phyloP scores from a whole-genome alignment of 768 basidiomycete genomes.

The Lactarius akahatsu region DNA sequence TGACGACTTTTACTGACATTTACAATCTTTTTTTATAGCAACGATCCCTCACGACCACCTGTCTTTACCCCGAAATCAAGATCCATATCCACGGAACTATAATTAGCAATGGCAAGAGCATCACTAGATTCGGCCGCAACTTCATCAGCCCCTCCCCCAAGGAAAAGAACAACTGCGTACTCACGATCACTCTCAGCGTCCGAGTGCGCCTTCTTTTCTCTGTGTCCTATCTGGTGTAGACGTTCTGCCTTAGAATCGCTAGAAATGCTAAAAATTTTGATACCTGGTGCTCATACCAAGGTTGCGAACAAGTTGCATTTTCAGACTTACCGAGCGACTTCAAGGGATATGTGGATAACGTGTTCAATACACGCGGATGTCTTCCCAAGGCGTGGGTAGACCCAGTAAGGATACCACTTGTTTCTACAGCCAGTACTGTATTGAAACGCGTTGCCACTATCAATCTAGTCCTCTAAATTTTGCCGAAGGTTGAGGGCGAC shows the following conservation, averaged over 20 bases:
- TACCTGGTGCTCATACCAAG: conserved; percentile 50
- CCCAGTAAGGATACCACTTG: conserved; percentile 35
- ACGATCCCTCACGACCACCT: conserved; percentile 8
- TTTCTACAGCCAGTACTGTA: background rate
- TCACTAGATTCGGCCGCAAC: conserved; percentile 21
- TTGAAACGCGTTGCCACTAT: background rate
- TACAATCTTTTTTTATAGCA: conserved; percentile 17
- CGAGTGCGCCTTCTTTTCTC: conserved; percentile 8
- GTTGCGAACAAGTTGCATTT: conserved; percentile 50
- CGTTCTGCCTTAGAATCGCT: conserved; percentile 42
- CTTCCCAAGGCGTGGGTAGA: conserved; percentile 47
- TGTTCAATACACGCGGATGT: conserved; percentile 40
- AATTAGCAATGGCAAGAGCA: conserved; percentile 13
- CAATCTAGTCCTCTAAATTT: conserved; percentile 32
- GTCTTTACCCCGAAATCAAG: conserved; percentile 6
- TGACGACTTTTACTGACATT: conserved; percentile 17
- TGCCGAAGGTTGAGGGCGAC: conserved; percentile 33
- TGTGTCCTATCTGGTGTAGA: background rate
- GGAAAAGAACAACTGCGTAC: background rate
- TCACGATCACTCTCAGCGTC: conserved; percentile 21
- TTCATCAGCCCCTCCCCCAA: background rate
- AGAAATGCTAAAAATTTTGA: conserved; percentile 50
- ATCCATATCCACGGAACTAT: conserved; percentile 4
- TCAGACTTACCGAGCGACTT: conserved; percentile 45
- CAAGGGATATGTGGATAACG: conserved; percentile 37